phyloP scores from a whole-genome alignment of 441 rosid genomes.

The Syzygium syzygioides region DNA sequence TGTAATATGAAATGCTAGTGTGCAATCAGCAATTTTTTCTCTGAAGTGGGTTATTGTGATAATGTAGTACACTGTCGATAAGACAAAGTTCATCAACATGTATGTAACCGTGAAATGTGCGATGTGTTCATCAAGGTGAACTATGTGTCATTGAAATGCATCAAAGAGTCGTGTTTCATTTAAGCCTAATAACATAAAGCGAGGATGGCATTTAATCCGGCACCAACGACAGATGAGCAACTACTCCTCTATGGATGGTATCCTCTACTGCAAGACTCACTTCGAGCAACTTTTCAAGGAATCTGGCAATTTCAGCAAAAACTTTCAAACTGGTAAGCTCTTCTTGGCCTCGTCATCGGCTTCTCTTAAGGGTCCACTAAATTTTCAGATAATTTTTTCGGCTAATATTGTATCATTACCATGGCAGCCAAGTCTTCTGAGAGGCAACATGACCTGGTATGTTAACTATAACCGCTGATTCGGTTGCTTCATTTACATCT shows the following conservation, averaged over 20 bases:
- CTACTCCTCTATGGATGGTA: constrained; percentile 98
- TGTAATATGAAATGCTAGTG: not conserved
- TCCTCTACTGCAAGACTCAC: constrained; percentile 85
- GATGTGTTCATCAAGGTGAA: not conserved
- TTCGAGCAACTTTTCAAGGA: constrained; percentile 97
- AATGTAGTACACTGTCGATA: not conserved
- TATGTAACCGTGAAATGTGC: not conserved
- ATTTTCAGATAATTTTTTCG: not conserved
- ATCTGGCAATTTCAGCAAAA: constrained; percentile 95
- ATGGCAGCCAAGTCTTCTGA: constrained; percentile 54
- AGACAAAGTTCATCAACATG: not conserved
- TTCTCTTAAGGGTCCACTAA: not conserved
- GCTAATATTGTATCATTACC: not conserved
- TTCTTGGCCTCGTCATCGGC: not conserved
- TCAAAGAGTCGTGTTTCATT: not conserved
- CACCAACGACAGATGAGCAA: constrained; percentile 59
- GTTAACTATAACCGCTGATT: not conserved
- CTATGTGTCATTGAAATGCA: not conserved
- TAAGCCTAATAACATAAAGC: not conserved
- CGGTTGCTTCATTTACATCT: not conserved
- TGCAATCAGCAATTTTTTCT: not conserved
- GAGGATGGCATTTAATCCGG: not conserved
- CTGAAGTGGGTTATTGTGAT: not conserved
- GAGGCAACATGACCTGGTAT: constrained; percentile 54
- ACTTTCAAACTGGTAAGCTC: constrained; percentile 60